These are phyloP conservation scores for Talaromyces sp. DNA, from an alignment of 2,329 filamentous ascomycete genomes.

Conservation along the genomic window DNA sequence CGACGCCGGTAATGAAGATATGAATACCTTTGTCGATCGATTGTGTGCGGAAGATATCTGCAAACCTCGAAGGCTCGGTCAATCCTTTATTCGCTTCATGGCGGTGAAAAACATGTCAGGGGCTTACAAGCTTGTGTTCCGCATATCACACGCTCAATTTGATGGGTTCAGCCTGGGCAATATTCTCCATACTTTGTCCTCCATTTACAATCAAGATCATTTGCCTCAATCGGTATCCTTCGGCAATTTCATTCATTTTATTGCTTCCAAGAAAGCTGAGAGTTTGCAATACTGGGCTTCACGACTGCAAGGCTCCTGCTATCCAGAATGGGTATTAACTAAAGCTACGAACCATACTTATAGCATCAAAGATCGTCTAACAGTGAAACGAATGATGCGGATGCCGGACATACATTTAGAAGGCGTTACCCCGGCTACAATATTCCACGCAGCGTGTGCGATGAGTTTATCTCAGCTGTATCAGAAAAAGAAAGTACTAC, in stretches of 20 bases:
- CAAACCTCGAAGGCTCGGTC: neutral
- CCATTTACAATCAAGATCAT: neutral
- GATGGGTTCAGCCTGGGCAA: neutral
- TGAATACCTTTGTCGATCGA: neutral
- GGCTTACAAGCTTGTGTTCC: neutral
- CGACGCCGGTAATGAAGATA: neutral
- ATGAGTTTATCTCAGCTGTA: neutral
- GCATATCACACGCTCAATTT: slow-evolving; percentile 7
- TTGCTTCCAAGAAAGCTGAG: neutral
- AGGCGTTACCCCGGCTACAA: slow-evolving; percentile 3
- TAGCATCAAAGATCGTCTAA: neutral
- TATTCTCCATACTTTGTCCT: neutral
- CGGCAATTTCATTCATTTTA: neutral
- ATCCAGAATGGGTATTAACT: neutral
- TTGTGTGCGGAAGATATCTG: slow-evolving; percentile 1
- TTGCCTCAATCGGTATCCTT: neutral
- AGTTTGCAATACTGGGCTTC: slow-evolving; percentile 6
- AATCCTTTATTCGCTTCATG: slow-evolving; percentile 9
- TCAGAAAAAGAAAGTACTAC: neutral
- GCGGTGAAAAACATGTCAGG: neutral
- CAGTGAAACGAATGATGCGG: neutral
- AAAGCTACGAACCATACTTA: neutral
- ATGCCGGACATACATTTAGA: neutral
- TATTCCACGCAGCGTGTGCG: slow-evolving; percentile 7
- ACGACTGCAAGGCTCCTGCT: neutral